These are phyloP conservation scores for Pichia sp. DNA, from an alignment of 1,139 yeast species.

Conservation along the genomic window DNA sequence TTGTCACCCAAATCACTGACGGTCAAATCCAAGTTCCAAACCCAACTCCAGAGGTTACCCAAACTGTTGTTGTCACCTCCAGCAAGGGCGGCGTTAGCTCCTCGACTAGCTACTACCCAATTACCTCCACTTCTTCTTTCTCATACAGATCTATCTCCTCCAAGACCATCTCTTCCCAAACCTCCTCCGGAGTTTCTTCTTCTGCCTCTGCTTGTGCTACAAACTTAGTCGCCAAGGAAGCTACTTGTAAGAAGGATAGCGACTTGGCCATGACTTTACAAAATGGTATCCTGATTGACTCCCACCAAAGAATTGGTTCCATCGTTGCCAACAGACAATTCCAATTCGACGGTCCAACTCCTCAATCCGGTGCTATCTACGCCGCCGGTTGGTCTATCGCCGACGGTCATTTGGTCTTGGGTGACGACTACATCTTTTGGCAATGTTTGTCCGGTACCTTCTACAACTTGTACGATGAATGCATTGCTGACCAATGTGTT, in stretches of 20 bases:
- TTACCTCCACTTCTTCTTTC: constrained; percentile 20
- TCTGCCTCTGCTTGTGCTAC: constrained; percentile 32
- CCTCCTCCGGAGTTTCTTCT: constrained; percentile 17
- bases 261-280: constrained; percentile 55
- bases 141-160: constrained; percentile 37
- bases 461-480: constrained; percentile 76
- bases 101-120: constrained; percentile 37
- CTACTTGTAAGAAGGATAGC: constrained; percentile 48
- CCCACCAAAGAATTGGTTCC: constrained; percentile 68
- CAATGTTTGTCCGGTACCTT: constrained; percentile 77
- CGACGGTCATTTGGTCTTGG: constrained; percentile 68
- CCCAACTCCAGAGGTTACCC: constrained; percentile 16
- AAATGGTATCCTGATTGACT: constrained; percentile 54
- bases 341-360: constrained; percentile 89
- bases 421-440: constrained; percentile 59
- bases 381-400: constrained; percentile 80
- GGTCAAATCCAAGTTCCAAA: constrained; percentile 41
- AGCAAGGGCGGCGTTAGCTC: constrained; percentile 28
- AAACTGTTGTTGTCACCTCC: constrained; percentile 29
- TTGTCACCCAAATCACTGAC: constrained; percentile 38
- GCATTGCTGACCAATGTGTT: constrained; percentile 62
- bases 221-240: constrained; percentile 39
- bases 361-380: constrained; percentile 83
- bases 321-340: constrained; percentile 82
- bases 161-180: constrained; percentile 22